phyloP scores from a whole-genome alignment of 2,329 filamentous ascomycete genomes.

The Botrytis medusae region DNA sequence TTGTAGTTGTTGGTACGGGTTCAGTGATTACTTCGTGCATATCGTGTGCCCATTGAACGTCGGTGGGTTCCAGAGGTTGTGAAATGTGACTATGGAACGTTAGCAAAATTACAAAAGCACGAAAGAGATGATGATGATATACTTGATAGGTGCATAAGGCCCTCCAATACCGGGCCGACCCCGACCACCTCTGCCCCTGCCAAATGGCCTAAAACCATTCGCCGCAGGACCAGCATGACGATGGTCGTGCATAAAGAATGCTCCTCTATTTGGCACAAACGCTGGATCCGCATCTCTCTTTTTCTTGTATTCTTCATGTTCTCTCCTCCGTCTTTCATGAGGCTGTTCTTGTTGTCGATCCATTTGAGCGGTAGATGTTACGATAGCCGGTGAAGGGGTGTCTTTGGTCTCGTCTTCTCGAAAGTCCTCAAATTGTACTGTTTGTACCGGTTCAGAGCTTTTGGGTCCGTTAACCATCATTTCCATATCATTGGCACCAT shows the following conservation, averaged over 20 bases:
- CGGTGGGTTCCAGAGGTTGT: constrained; percentile 57
- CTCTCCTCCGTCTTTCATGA: constrained; percentile 72
- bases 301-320: constrained; percentile 88
- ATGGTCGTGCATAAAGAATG: constrained; percentile 97
- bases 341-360: constrained; percentile 55
- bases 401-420: constrained; percentile 33
- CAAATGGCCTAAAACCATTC: constrained; percentile 74
- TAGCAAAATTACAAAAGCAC: constrained; percentile 30
- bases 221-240: constrained; percentile 73
- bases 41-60: constrained; percentile 86
- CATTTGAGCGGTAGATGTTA: constrained; percentile 43
- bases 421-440: constrained; percentile 39
- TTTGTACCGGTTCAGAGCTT: constrained; percentile 34
- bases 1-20: constrained; percentile 39
- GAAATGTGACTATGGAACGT: constrained; percentile 45
- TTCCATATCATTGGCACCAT: constrained; percentile 50
- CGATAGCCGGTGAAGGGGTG: constrained; percentile 36
- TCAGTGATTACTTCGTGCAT: constrained; percentile 75
- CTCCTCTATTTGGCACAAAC: constrained; percentile 90
- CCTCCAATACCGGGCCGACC: constrained; percentile 58
- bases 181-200: constrained; percentile 58
- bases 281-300: constrained; percentile 85
- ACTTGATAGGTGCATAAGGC: constrained; percentile 62
- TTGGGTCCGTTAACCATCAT: constrained; percentile 55
- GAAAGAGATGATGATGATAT: constrained; percentile 45